A percentile compares a stretch with the other conserved stretches of the same genome.
phyloP scores from a whole-genome alignment of 495 filamentous ascomycete species.

The Xylaria castorea region DNA sequence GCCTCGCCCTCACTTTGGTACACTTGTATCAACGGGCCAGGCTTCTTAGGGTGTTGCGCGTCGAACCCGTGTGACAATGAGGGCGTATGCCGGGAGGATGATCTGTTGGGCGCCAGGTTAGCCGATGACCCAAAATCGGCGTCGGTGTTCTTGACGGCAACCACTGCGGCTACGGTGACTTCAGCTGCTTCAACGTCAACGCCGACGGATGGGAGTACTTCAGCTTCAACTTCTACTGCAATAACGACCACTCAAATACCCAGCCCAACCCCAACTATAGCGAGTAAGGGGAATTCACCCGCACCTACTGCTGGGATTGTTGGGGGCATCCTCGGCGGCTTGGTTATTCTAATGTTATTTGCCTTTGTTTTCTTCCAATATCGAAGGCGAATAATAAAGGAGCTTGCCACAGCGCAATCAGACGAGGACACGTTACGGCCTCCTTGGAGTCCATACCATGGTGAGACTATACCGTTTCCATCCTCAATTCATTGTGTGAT shows the following conservation, averaged over 20 bases:
- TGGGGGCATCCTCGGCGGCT: slow-evolving; percentile 27
- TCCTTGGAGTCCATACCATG: slow-evolving; percentile 16
- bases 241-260: neutral
- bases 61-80: slow-evolving; percentile 36
- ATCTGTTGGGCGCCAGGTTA: slow-evolving; percentile 29
- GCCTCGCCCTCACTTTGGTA: slow-evolving; percentile 29
- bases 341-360: slow-evolving; percentile 16
- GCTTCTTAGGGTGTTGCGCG: slow-evolving; percentile 46
- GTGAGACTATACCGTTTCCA: neutral
- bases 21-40: slow-evolving; percentile 36
- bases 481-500: neutral
- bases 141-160: slow-evolving; percentile 20
- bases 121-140: slow-evolving; percentile 12
- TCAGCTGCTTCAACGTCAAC: neutral
- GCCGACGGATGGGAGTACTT: neutral
- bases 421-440: neutral
- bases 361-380: slow-evolving; percentile 18
- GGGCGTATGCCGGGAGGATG: slow-evolving; percentile 28
- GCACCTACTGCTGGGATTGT: slow-evolving; percentile 23
- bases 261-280: neutral
- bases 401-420: neutral
- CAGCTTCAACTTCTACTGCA: neutral
- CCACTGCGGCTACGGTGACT: neutral
- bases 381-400: slow-evolving; percentile 8
- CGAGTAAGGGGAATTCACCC: neutral